Base-by-base conservation (phyloP, 2,329 filamentous ascomycete genomes). In the Tolypocladium ovalisporum region DNA sequence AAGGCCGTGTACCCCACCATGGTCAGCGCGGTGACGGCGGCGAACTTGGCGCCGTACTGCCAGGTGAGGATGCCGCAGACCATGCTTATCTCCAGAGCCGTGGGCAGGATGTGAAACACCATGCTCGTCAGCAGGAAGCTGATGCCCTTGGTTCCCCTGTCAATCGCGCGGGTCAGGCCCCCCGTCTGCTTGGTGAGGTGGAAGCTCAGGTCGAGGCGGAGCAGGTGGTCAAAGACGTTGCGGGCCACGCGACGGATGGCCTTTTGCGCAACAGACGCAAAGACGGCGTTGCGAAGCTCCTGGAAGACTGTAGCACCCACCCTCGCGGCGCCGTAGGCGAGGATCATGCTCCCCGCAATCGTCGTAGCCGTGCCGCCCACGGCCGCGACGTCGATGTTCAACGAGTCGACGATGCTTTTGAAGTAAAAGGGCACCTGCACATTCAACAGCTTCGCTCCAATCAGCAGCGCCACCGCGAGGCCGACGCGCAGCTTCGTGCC, bases 361-460 rank as follows among this genome's bases (percentile, higher is more conserved):
- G 90, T 91, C 55, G 87, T 89, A 34, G 90, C 92, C 0, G 91
- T 96, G 9, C 91, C 92, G n/a, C 91, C 93, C 7, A 89, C 76
- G 19, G 87, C 81, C n/a, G 84, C 82, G 69, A 96, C 86, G 71
- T 99, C 94, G 64, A 99, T 83, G 71, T 99, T 99, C 90, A 99
- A 96, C 24, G 90, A 86, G 72, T 99, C 95, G 47, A 99, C 90
- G 62, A 99, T 97, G 72, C 78, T 92, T 79, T 97, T 97, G 79
- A 99, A 99, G 78, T 97, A 99, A 70, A 99, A 99, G 0, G 94
- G 94, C 52, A 99, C 90, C 76, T 99, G 91, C 19, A 99, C 94
- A 71, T 97, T 99, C 67, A 99, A 79, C 54, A 96, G 84, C 80
- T 99, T 99, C 69, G 91, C 90, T 59, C 92, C 90, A 27, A 99